Evolutionary conservation across 345 rosid species (phyloP).

Genomic region (Carallia brachiata): DNA sequence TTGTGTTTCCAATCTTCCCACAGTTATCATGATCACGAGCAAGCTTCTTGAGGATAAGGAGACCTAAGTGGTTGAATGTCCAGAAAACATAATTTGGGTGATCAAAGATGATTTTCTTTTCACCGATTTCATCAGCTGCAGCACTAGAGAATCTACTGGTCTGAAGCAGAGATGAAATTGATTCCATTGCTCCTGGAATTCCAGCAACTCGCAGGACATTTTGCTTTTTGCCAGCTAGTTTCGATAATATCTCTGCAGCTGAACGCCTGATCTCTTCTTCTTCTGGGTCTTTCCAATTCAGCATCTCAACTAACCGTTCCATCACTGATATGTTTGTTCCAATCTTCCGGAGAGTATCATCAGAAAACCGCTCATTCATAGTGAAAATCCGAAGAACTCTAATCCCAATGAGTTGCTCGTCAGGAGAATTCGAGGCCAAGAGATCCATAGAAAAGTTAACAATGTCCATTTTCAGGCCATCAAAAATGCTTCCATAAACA

Average conservation of each 20-base stretch:
- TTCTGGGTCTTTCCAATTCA: constrained; percentile 88
- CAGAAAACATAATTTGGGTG: constrained; percentile 52
- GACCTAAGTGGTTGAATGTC: constrained; percentile 79
- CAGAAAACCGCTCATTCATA: constrained; percentile 40
- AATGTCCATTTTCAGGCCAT: constrained; percentile 87
- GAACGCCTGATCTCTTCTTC: constrained; percentile 78
- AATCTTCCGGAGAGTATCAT: constrained; percentile 80
- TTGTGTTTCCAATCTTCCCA: constrained; percentile 83
- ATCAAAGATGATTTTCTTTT: constrained; percentile 45
- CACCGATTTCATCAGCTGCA: constrained; percentile 71
- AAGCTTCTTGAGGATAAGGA: constrained; percentile 69
- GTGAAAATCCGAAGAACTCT: constrained; percentile 64
- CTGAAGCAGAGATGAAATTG: constrained; percentile 82
- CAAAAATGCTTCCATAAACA: constrained; percentile 79
- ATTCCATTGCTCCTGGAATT: constrained; percentile 88
- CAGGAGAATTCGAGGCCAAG: constrained; percentile 62
- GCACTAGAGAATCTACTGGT: constrained; percentile 40
- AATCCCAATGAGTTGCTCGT: constrained; percentile 82
- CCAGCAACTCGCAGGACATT: constrained; percentile 77
- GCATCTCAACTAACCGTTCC: constrained; percentile 79
- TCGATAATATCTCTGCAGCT: constrained; percentile 72
- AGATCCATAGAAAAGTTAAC: constrained; percentile 73
- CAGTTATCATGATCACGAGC: constrained; percentile 89
- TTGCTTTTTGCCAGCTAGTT: constrained; percentile 71
- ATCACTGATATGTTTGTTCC: constrained; percentile 59